Evolutionary conservation across 164 flowering plant species (phyloP).

Genomic region (Tetrastigma voinierianum): DNA sequence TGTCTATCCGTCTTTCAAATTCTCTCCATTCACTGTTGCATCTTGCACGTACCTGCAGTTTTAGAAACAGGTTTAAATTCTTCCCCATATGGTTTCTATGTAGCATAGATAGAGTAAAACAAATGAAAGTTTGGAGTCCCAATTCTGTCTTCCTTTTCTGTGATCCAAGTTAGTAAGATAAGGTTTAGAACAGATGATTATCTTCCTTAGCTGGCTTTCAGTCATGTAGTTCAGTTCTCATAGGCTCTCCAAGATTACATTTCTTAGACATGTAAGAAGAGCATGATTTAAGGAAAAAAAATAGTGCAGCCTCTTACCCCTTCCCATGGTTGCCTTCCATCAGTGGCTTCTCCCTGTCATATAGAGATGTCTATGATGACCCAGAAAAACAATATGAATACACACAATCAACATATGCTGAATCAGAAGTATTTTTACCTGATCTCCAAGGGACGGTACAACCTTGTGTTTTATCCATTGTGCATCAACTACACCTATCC

Average conservation of each 20-base stretch:
- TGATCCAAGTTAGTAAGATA: too few species aligned
- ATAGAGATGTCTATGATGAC: neutral
- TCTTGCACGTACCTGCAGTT: constrained; percentile 15
- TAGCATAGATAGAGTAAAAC: too few species aligned
- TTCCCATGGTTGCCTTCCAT: constrained; percentile 25
- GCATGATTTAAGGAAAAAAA: neutral
- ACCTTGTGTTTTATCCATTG: constrained; percentile 23
- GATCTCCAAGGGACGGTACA: constrained; percentile 25
- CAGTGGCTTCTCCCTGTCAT: constrained; percentile 14
- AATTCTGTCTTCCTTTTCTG: neutral
- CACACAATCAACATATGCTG: neutral
- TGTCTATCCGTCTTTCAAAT: constrained; percentile 11
- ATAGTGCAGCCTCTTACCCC: constrained; percentile 11
- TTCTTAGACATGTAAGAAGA: neutral
- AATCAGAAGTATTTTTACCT: constrained; percentile 8
- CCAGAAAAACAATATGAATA: too few species aligned
- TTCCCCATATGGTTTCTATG: too few species aligned
- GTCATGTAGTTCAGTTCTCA: too few species aligned
- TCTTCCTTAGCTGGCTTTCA: too few species aligned
- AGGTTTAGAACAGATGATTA: too few species aligned
- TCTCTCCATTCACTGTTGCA: constrained; percentile 17
- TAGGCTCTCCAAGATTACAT: too few species aligned
- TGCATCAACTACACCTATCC: constrained; percentile 30
- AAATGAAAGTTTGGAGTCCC: too few species aligned
- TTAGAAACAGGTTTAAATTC: too few species aligned